Evolutionary conservation across 2,329 filamentous ascomycete species (phyloP), one percentile per base, ranked within the genome.

Genomic region (Aquanectria penicillioides): DNA sequence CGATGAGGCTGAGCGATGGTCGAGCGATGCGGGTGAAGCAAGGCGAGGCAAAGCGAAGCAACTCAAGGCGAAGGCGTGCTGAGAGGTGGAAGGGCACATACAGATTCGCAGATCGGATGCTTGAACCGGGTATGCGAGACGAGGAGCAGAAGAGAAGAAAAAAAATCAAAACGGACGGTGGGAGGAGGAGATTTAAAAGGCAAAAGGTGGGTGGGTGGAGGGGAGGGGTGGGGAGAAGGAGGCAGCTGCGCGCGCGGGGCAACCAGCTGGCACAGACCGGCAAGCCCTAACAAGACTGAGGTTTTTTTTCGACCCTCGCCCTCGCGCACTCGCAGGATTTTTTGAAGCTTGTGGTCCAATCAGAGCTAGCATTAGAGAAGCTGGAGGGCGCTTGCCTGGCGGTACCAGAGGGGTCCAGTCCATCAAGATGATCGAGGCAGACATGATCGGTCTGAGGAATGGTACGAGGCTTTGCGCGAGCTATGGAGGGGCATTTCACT

Each of bases 71-170:
- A 50, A 36, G 22, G 22, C 26, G 20, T 10, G 48, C 47, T 53
- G 48, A 38, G 12, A 40, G 43, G 33, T 47, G 37, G 53, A 57
- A 44, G 51, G 50, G 61, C 47, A 72, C 73, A 54, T 74, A 75
- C 74, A 73, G 72, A 76, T 69, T 76, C 75, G 75, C 75, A 77
- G 75, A 70, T 75, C 74, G 75, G 75, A 76, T 76, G 75, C 75
- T 77, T 77, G 75, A 77, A 77, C 75, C 75, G 73, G 75, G 75
- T 78, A 77, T 78, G 75, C 75, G 74, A 75, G 75, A 77, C 75
- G 72, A 77, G 68, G 75, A 77, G 73, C 72, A 71, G 68, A 75
- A 74, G 71, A 64, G 66, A 69, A 73, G 63, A 74, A 76, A 74
- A 72, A 65, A 68, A 65, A 65, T 43, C 71, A 31, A 75, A 71